Conservation (phyloP, 2,329 filamentous ascomycete species). For the Cucurbitaria berberidis region DNA sequence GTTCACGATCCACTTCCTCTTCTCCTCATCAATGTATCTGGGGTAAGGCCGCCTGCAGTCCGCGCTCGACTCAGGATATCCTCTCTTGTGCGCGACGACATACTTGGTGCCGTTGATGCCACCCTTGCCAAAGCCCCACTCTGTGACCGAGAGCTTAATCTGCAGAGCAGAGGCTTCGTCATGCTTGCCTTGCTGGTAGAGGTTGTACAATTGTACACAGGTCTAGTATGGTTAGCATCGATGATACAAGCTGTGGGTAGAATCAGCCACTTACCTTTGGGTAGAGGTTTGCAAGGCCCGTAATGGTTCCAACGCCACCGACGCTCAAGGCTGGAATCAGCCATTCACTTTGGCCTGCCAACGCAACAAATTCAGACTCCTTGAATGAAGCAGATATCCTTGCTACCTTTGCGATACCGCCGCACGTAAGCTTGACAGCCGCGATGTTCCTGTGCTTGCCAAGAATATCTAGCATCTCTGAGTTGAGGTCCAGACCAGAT, state of each 20-base stretch:
- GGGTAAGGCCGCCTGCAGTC: constrained; percentile 64
- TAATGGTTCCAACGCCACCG: constrained; percentile 66
- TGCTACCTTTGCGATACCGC: constrained; percentile 52
- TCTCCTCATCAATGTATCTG: constrained; percentile 54
- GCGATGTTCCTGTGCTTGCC: constrained; percentile 47
- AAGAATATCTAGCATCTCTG: constrained; percentile 46
- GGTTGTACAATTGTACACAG: constrained; percentile 57
- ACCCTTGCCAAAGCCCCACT: constrained; percentile 64
- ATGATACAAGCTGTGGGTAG: neutral
- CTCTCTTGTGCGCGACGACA: constrained; percentile 61
- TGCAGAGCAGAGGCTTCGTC: constrained; percentile 59
- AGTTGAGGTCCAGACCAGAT: constrained; percentile 54
- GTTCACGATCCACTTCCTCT: constrained; percentile 54
- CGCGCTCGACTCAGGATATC: constrained; percentile 59
- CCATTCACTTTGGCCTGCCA: constrained; percentile 54
- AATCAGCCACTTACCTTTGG: constrained; percentile 50
- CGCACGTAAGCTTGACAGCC: constrained; percentile 49
- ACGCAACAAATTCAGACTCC: constrained; percentile 46
- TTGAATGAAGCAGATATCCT: constrained; percentile 48
- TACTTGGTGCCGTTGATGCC: constrained; percentile 68
- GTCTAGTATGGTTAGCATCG: constrained; percentile 21
- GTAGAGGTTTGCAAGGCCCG: constrained; percentile 68
- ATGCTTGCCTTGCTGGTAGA: constrained; percentile 56
- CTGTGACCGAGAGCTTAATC: constrained; percentile 58
- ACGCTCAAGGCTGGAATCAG: constrained; percentile 63